Percentiles rank a stretch among this genome's conserved stretches.
Conservation (phyloP, 148 eudicot species). For the Amaranthus hypochondriacus region DNA sequence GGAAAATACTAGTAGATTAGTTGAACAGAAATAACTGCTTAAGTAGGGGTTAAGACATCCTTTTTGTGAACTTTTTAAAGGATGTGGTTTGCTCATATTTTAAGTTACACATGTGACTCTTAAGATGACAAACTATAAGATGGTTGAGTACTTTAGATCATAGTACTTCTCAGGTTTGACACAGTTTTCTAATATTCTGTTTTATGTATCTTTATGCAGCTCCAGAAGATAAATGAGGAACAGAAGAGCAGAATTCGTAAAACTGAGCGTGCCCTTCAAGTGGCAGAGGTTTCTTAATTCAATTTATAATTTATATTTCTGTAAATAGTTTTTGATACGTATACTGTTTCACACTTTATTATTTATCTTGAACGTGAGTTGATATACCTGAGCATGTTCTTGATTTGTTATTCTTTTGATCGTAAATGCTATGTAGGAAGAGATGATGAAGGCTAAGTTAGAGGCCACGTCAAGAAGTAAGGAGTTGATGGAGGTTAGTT, state of each 20-base stretch:
- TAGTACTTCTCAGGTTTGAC: neutral
- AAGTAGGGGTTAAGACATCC: no score
- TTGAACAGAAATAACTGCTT: no score
- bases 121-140: no score
- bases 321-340: no score
- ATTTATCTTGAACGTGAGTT: neutral
- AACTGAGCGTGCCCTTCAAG: slow-evolving; percentile 81
- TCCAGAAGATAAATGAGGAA: slow-evolving; percentile 58
- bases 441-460: slow-evolving; percentile 71
- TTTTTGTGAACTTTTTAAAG: neutral
- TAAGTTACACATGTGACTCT: no score
- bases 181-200: slow-evolving; percentile 12
- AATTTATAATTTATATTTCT: no score
- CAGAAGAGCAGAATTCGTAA: slow-evolving; percentile 53
- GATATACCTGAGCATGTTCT: slow-evolving; percentile 2
- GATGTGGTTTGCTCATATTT: neutral
- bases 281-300: slow-evolving; percentile 55
- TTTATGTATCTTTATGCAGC: slow-evolving; percentile 39
- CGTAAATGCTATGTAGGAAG: slow-evolving; percentile 44
- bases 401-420: neutral
- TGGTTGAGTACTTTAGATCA: no score
- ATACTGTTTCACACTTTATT: neutral
- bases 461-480: slow-evolving; percentile 66
- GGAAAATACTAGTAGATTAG: no score
- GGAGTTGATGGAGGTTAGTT: slow-evolving; percentile 61